These are phyloP conservation scores for Phytophthora foliorum DNA, from an alignment of 352 stramenopile genomes.

Conservation along the genomic window DNA sequence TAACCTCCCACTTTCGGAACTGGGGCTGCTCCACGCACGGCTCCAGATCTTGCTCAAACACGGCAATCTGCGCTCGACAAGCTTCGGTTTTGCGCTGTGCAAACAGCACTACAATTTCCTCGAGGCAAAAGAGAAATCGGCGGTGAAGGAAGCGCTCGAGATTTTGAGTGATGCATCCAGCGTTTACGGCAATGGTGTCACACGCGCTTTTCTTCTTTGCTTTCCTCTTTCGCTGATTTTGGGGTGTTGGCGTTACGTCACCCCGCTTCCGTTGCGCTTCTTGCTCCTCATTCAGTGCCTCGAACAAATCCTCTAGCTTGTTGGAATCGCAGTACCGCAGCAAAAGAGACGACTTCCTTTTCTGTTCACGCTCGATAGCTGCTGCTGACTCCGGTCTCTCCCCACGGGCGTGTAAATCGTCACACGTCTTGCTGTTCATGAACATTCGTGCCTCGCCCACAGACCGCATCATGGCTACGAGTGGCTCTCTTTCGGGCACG, in stretches of 20 bases:
- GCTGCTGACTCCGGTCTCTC: slow-evolving; percentile 51
- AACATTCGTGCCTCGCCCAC: slow-evolving; percentile 60
- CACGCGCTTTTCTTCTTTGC: slow-evolving; percentile 42
- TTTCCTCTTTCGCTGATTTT: slow-evolving; percentile 35
- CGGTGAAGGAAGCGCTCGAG: slow-evolving; percentile 76
- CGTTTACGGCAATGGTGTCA: slow-evolving; percentile 19
- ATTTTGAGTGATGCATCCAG: slow-evolving; percentile 42
- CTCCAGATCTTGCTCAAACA: slow-evolving; percentile 64
- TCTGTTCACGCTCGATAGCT: slow-evolving; percentile 20
- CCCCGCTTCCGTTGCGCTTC: slow-evolving; percentile 21
- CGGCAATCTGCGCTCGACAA: slow-evolving; percentile 56
- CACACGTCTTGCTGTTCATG: slow-evolving; percentile 74
- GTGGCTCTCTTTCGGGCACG: slow-evolving; percentile 60
- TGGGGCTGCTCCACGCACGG: slow-evolving; percentile 49
- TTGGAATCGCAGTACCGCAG: slow-evolving; percentile 70
- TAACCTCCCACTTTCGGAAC: slow-evolving; percentile 79
- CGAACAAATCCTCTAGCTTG: slow-evolving; percentile 60
- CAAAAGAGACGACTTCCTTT: slow-evolving; percentile 40
- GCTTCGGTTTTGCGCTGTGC: slow-evolving; percentile 73
- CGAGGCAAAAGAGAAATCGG: slow-evolving; percentile 82
- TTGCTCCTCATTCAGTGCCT: slow-evolving; percentile 54
- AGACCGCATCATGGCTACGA: slow-evolving; percentile 51
- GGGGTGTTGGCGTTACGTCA: slow-evolving; percentile 8
- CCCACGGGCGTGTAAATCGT: slow-evolving; percentile 55
- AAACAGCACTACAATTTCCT: slow-evolving; percentile 81